A percentile compares a stretch with the other conserved stretches of the same genome.
Conservation (phyloP, 176 grass and related monocot species). For the Avena atlantica region DNA sequence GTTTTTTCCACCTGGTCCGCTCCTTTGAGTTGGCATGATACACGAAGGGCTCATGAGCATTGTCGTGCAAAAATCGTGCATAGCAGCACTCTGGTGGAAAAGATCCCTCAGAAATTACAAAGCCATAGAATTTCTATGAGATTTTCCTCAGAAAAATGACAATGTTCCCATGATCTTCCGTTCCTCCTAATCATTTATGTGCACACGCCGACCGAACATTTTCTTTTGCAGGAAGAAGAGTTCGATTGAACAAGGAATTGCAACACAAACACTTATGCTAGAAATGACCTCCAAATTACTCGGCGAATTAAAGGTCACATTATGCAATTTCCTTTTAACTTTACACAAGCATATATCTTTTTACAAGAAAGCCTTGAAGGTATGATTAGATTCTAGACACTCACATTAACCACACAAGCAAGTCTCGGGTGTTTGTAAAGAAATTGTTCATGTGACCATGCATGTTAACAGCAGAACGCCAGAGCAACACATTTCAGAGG, state of each 20-base stretch:
- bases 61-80: too few species aligned
- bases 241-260: not conserved
- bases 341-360: constrained; percentile 37
- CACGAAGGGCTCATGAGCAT: too few species aligned
- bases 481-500: not conserved
- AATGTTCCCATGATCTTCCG: too few species aligned
- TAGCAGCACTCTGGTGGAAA: too few species aligned
- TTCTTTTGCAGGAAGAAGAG: not conserved
- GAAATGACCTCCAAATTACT: constrained; percentile 23
- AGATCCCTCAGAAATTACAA: too few species aligned
- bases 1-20: too few species aligned
- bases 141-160: too few species aligned
- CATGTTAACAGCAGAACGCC: constrained; percentile 11
- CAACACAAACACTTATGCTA: not conserved
- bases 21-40: too few species aligned
- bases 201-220: too few species aligned
- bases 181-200: too few species aligned
- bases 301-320: not conserved
- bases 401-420: constrained; percentile 24
- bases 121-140: too few species aligned
- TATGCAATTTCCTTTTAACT: constrained; percentile 18
- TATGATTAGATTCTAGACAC: not conserved
- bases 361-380: not conserved
- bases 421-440: not conserved
- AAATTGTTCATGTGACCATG: constrained; percentile 27